Conservation (phyloP, 1,139 yeast genomes). For the Yamadazyma atlantica region DNA sequence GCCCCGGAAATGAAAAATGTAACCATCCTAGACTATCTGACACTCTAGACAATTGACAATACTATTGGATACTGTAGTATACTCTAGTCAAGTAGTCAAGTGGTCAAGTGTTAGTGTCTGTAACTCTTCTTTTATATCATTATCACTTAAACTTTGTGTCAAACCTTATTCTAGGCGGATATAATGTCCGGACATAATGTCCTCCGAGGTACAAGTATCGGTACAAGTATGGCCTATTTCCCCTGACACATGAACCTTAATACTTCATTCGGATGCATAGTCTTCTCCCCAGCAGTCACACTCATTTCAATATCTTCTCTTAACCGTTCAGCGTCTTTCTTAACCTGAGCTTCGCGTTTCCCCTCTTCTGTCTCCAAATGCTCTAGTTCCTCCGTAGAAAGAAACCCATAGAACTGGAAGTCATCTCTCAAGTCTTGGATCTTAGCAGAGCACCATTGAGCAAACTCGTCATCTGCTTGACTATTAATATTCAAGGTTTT, state of each 20-base stretch:
- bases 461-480: slow-evolving; percentile 51
- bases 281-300: slow-evolving; percentile 31
- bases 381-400: slow-evolving; percentile 49
- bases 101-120: too few species aligned
- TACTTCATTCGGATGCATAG: slow-evolving; percentile 38
- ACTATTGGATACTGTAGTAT: too few species aligned
- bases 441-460: slow-evolving; percentile 60
- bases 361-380: slow-evolving; percentile 42
- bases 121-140: too few species aligned
- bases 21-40: slow-evolving; percentile 3
- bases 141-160: too few species aligned
- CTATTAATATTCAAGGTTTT: slow-evolving; percentile 27
- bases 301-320: slow-evolving; percentile 27
- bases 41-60: too few species aligned
- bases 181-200: too few species aligned
- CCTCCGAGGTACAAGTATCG: too few species aligned
- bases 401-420: slow-evolving; percentile 62
- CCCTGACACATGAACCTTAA: slow-evolving; percentile 46
- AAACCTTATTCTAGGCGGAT: too few species aligned
- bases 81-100: too few species aligned
- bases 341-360: slow-evolving; percentile 28
- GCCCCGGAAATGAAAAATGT: slow-evolving; percentile 20
- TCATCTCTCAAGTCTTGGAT: slow-evolving; percentile 54
- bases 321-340: slow-evolving; percentile 27
- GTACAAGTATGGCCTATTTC: too few species aligned